Evolutionary conservation across 176 grass and related monocot species (phyloP).

Genomic region (Tillandsia leiboldiana): DNA sequence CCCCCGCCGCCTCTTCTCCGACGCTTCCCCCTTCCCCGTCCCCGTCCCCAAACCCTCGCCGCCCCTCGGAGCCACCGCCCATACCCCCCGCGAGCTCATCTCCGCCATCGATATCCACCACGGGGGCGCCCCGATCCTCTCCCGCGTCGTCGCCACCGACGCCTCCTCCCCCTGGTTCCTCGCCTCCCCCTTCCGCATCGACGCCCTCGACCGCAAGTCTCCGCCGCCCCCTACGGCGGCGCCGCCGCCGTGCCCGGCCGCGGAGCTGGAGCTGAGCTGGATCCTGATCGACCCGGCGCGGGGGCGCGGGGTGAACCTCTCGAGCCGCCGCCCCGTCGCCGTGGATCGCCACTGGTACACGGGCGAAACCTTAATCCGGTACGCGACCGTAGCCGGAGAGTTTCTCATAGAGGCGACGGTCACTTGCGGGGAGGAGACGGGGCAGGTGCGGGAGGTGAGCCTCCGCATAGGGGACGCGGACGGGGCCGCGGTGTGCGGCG

Average conservation of each 20-base stretch:
- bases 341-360: slow-evolving; percentile 63
- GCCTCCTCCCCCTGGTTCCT: slow-evolving; percentile 44
- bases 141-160: slow-evolving; percentile 45
- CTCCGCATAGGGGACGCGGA: slow-evolving; percentile 47
- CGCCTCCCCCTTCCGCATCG: slow-evolving; percentile 47
- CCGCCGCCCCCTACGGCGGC: neutral
- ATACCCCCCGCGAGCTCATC: slow-evolving; percentile 25
- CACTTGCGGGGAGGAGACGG: slow-evolving; percentile 24
- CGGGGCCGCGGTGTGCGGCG: slow-evolving; percentile 37
- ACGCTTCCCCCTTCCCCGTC: slow-evolving; percentile 49
- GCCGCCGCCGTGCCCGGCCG: neutral
- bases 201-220: slow-evolving; percentile 42
- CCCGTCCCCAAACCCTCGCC: slow-evolving; percentile 12
- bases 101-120: slow-evolving; percentile 56
- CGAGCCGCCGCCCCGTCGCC: slow-evolving; percentile 40
- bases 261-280: slow-evolving; percentile 57
- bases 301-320: slow-evolving; percentile 41
- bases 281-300: slow-evolving; percentile 34
- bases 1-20: slow-evolving; percentile 43
- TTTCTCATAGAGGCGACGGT: slow-evolving; percentile 40
- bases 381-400: slow-evolving; percentile 45
- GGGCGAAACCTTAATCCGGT: slow-evolving; percentile 53
- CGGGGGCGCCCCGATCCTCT: slow-evolving; percentile 33
- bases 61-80: no score
- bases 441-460: slow-evolving; percentile 32